phyloP scores from a whole-genome alignment of 176 grass and related monocot genomes.

The Oryza brachyantha region DNA sequence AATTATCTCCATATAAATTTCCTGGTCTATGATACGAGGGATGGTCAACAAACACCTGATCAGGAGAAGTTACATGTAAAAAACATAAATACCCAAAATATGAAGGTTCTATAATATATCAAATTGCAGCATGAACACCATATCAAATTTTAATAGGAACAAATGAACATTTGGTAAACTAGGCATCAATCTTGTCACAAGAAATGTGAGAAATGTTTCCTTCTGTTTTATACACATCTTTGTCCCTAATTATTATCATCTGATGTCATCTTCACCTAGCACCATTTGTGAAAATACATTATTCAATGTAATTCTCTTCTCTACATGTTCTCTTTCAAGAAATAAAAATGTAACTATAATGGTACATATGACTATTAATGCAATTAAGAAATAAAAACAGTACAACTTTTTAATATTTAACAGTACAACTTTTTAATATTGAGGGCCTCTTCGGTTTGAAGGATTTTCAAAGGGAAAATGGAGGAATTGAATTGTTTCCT shows the following conservation, averaged over 20 bases:
- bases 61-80: constrained; percentile 1
- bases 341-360: neutral
- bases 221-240: neutral
- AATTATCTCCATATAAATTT: constrained; percentile 83
- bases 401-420: neutral
- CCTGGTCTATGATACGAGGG: constrained; percentile 81
- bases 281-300: neutral
- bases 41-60: constrained; percentile 94
- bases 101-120: neutral
- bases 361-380: neutral
- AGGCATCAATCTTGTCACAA: neutral
- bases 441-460: no score
- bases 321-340: neutral
- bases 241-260: constrained; percentile 3
- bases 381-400: neutral
- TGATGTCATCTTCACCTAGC: neutral
- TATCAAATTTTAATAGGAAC: neutral
- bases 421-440: neutral
- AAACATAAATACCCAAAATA: neutral
- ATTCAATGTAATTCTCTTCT: neutral
- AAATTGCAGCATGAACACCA: neutral
- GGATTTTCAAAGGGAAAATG: constrained; percentile 7
- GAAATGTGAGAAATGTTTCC: neutral
- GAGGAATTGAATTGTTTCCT: no score
- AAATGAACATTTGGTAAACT: neutral